Conservation (phyloP, 2,329 filamentous ascomycete species). For the Macrophomina phaseolina region DNA sequence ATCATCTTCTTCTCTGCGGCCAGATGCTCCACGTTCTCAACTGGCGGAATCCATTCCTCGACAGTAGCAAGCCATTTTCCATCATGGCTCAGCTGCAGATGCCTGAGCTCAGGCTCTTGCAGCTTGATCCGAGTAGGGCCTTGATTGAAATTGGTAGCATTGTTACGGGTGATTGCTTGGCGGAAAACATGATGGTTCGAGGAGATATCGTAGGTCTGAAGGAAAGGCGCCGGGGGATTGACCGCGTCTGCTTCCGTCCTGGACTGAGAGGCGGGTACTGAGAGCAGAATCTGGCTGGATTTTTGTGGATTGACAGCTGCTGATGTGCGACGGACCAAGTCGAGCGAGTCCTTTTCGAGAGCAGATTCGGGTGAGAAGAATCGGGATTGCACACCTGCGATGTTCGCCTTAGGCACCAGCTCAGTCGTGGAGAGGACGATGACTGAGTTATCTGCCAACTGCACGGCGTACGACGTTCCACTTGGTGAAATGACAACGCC, state of each 20-base stretch:
- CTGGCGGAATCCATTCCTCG: conserved; percentile 85
- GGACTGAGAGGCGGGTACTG: conserved; percentile 59
- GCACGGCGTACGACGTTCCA: conserved; percentile 82
- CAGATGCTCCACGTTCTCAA: conserved; percentile 68
- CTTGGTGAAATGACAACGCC: conserved; percentile 80
- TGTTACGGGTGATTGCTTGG: conserved; percentile 87
- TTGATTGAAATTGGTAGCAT: conserved; percentile 79
- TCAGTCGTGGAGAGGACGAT: conserved; percentile 92
- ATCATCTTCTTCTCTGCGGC: conserved; percentile 44
- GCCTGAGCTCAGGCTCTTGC: conserved; percentile 76
- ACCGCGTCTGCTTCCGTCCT: conserved; percentile 35
- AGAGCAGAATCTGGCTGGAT: conserved; percentile 51
- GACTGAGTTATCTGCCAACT: conserved; percentile 88
- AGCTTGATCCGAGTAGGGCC: conserved; percentile 60
- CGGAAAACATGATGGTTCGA: conserved; percentile 78
- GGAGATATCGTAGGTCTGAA: conserved; percentile 89
- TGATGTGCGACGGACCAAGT: conserved; percentile 39
- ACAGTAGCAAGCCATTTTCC: conserved; percentile 90
- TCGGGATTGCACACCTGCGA: conserved; percentile 76
- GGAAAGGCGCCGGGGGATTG: conserved; percentile 59
- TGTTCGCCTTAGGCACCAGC: conserved; percentile 80
- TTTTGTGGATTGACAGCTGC: conserved; percentile 50
- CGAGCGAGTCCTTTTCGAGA: conserved; percentile 28
- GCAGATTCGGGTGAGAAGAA: conserved; percentile 2
- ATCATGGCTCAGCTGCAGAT: conserved; percentile 77